Base-by-base conservation (phyloP, 768 basidiomycete species). In the Mycena polygramma region DNA sequence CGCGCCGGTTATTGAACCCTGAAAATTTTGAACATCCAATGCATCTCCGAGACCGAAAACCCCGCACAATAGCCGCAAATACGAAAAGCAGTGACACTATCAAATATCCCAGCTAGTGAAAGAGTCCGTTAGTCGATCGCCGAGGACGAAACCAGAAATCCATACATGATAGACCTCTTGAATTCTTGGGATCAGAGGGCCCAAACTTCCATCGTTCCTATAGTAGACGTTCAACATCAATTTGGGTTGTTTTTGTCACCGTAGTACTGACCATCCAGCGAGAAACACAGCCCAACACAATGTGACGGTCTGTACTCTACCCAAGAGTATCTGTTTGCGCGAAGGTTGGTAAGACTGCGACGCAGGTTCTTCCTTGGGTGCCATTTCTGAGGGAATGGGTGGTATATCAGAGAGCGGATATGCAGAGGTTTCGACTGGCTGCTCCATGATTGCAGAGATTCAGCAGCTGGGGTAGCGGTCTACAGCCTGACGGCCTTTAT, bases 61-160 rank as follows among this genome's bases (percentile, higher is more conserved):
- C 10, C 68, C 66, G 66, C 75, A 85, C 84, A 64, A 76, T 73
- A 39, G 75, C 79, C 57, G 69, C 73, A 22, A 70, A 74, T 4
- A 79, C 78, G 74, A 91, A 91, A 36, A 90, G 82, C 17, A 89
- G 63, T 0, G 89, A 87, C 15, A 91, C 88, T 8, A 86, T 71
- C n/a, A 83, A 75, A 73, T 85, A 88, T 24, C 81, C 80, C 22
- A 88, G 78, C 84, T 88, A 46, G 37, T 14, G 49, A 37, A 24
- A 7, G 9, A 8, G 26, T 22, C 30, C 15, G 19, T 57, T 2
- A 46, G n/a, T 48, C 30, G 35, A 10, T 36, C 37, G n/a, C 19
- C 4, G 19, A 45, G 22, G 19, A 7, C 7, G 52, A 58, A 11
- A 26, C 13, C 4, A 41, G 37, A 20, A 39, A 9, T 35, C 20